Percentiles rank a stretch among this genome's conserved stretches.
Evolutionary conservation across 163 green algal species (phyloP).

Genomic region (Prototheca cutis): DNA sequence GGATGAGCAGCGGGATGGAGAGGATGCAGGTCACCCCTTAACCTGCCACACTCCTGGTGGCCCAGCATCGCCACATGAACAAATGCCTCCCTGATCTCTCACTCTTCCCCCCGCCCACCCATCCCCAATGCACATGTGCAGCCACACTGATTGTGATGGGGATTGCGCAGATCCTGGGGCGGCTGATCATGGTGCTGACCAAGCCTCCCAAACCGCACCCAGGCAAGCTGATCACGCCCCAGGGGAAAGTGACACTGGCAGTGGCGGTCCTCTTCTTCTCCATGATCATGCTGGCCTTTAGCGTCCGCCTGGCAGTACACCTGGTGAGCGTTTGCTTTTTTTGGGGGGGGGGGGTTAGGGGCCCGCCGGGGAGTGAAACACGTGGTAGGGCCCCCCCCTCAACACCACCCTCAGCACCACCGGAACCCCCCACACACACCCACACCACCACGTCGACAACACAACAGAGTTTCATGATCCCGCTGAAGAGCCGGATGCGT

Average conservation of each 20-base stretch:
- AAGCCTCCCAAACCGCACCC: neutral
- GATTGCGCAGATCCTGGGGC: neutral
- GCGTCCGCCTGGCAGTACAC: conserved; percentile 13
- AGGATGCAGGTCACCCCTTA: neutral
- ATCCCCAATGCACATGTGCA: too few species aligned
- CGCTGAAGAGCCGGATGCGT: neutral
- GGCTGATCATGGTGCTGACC: conserved; percentile 10
- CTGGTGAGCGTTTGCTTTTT: too few species aligned
- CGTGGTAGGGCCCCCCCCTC: too few species aligned
- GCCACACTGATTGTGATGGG: conserved; percentile 12
- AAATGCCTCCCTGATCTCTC: neutral
- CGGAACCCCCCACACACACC: too few species aligned
- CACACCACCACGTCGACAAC: neutral
- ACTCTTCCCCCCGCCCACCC: neutral
- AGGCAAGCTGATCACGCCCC: neutral
- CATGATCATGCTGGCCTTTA: conserved; percentile 10
- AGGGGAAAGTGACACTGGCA: conserved; percentile 7
- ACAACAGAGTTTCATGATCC: conserved; percentile 5
- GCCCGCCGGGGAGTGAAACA: too few species aligned
- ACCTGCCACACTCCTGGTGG: neutral
- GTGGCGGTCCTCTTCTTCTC: conserved; percentile 9
- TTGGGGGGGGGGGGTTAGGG: too few species aligned
- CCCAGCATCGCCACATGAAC: too few species aligned
- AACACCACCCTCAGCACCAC: neutral
- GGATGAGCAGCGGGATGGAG: too few species aligned